These are phyloP conservation scores for Xylaria palmicola DNA, from an alignment of 495 filamentous ascomycete species.

Conservation along the genomic window DNA sequence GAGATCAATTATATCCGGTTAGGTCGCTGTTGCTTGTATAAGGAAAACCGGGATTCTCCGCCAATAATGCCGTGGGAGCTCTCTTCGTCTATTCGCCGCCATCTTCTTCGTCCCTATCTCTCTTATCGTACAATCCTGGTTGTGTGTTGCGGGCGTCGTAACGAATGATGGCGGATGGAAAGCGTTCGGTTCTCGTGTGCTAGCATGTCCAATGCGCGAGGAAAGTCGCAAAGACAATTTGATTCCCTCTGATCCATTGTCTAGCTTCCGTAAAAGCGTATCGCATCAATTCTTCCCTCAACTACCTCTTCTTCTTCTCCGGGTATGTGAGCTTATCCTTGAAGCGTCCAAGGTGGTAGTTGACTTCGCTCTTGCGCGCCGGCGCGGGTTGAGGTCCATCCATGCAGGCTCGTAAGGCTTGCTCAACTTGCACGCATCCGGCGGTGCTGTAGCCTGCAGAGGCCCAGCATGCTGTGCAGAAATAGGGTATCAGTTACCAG, in stretches of 20 bases:
- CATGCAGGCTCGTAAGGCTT: constrained; percentile 88
- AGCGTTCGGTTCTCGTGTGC: neutral
- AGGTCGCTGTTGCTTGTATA: neutral
- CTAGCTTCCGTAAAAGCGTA: neutral
- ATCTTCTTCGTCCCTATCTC: neutral
- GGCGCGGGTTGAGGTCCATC: constrained; percentile 70
- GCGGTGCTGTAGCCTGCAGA: constrained; percentile 71
- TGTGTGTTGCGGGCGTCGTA: neutral
- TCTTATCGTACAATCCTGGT: constrained; percentile 19
- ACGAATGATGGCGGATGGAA: neutral
- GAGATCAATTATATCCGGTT: neutral
- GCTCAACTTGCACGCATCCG: constrained; percentile 78
- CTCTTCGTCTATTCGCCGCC: neutral
- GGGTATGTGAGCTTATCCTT: constrained; percentile 75
- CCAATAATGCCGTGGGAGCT: constrained; percentile 17
- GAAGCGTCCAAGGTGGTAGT: constrained; percentile 88
- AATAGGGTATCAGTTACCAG: constrained; percentile 2
- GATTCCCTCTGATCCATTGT: neutral
- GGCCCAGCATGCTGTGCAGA: constrained; percentile 82
- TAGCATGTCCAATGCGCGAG: neutral
- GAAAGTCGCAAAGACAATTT: neutral
- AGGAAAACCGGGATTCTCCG: neutral
- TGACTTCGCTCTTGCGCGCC: constrained; percentile 82
- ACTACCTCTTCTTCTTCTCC: constrained; percentile 63
- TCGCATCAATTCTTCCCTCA: neutral